Evolutionary conservation across 164 flowering plant genomes (phyloP), one percentile per base, ranked within the genome.

Genomic region (Magnolia sinica): DNA sequence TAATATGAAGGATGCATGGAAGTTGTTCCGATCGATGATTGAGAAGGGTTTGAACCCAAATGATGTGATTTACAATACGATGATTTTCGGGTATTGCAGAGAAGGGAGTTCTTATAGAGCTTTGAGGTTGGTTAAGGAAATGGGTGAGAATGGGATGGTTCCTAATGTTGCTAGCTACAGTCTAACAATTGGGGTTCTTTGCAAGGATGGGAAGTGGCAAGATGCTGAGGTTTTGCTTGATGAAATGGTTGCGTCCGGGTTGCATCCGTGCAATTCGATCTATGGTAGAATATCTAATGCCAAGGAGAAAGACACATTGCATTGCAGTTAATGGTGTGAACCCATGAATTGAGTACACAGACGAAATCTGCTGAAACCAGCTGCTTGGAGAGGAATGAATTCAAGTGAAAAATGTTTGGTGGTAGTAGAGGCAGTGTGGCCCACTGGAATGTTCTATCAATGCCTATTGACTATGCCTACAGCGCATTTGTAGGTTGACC

Each of bases 41-140:
- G 88, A 87, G 76, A 82, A 23, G 79, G 29, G 71, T 20, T 63
- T 91, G 79, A 73, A 87, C 80, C 92, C 95, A 1, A 91, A 83
- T 76, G 87, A 88, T 81, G 91, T 91, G 29, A 84, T 93, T 68
- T 89, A 89, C 76, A 87, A 93, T 51, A 93, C 77, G 7, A 83
- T 91, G 85, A 85, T 93, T 23, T 63, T 74, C 75, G 93, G 93
- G 11, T 91, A 90, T 71, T 89, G 91, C 81, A 90, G 81, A 83
- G 89, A 91, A 85, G 90, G 89, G 20, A 93, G 80, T 79, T 87
- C 92, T 11, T 89, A 83, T 73, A 88, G 88, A 81, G 95, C 96
- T 14, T 69, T 89, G 76, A 86, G 83, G 82, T 79, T 91, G 82
- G 76, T 91, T 10, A 75, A 76, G 66, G 89, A 89, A 83, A 91